Percentiles rank a stretch among this genome's conserved stretches.
phyloP scores from a whole-genome alignment of 2,329 filamentous ascomycete species.

The Nemania serpens region DNA sequence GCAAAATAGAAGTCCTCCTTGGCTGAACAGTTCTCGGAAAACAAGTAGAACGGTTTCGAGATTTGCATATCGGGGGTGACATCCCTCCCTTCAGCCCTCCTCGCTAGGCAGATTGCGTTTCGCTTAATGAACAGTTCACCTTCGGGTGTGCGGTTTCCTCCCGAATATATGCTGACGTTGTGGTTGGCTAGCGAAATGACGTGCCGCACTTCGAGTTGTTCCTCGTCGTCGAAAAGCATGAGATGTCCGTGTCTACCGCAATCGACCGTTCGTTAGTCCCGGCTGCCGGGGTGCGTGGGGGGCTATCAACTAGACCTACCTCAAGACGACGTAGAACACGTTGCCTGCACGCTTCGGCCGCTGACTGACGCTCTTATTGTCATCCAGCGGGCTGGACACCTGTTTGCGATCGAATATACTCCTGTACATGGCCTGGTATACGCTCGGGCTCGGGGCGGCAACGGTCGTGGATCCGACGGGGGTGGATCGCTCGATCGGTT shows the following conservation, averaged over 20 bases:
- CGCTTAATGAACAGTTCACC: slow-evolving; percentile 95
- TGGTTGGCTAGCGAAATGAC: slow-evolving; percentile 93
- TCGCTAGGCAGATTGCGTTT: slow-evolving; percentile 82
- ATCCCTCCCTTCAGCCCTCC: slow-evolving; percentile 62
- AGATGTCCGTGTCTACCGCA: slow-evolving; percentile 81
- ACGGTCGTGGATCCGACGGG: slow-evolving; percentile 77
- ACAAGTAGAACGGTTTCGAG: slow-evolving; percentile 88
- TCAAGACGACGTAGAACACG: slow-evolving; percentile 89
- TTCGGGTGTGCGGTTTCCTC: slow-evolving; percentile 77
- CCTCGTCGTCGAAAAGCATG: slow-evolving; percentile 96
- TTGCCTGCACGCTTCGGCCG: slow-evolving; percentile 73
- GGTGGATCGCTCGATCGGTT: slow-evolving; percentile 84
- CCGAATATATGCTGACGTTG: slow-evolving; percentile 81
- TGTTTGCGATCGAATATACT: slow-evolving; percentile 88
- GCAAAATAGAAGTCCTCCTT: slow-evolving; percentile 99
- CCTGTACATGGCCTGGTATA: slow-evolving; percentile 98
- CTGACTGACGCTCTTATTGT: slow-evolving; percentile 53
- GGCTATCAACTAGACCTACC: slow-evolving; percentile 57
- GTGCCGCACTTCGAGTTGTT: slow-evolving; percentile 93
- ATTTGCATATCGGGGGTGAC: slow-evolving; percentile 58
- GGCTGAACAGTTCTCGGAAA: slow-evolving; percentile 91
- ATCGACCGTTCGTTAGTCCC: slow-evolving; percentile 18
- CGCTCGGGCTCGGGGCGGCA: slow-evolving; percentile 82
- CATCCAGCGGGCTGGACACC: slow-evolving; percentile 51
- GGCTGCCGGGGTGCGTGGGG: background rate